Percentiles rank a stretch among this genome's conserved stretches.
Conservation (phyloP, 1,284 basidiomycete species). For the Albatrellus sp. region DNA sequence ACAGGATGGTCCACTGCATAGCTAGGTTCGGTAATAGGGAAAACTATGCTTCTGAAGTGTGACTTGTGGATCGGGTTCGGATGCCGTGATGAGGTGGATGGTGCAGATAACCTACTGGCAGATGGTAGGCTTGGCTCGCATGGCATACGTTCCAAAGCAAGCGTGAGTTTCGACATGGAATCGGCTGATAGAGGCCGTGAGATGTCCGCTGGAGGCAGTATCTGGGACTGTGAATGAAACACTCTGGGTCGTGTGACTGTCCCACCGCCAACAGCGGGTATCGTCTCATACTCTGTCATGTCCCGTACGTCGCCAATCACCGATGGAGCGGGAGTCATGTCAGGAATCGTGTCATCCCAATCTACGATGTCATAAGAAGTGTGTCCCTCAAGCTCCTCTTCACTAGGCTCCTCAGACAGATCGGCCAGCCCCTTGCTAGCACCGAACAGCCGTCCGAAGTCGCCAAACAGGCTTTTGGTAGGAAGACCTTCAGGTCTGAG, state of each 20-base stretch:
- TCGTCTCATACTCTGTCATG: constrained; percentile 24
- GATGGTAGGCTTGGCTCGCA: not conserved
- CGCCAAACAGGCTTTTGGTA: constrained; percentile 55
- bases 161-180: constrained; percentile 10
- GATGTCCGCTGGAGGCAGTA: constrained; percentile 14
- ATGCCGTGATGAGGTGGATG: constrained; percentile 6
- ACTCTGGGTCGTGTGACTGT: constrained; percentile 49
- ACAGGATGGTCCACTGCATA: constrained; percentile 3
- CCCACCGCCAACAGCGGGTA: constrained; percentile 57
- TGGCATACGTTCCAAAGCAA: constrained; percentile 6
- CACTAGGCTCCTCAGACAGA: constrained; percentile 56
- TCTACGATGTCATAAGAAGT: constrained; percentile 30
- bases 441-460: constrained; percentile 61
- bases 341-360: constrained; percentile 46
- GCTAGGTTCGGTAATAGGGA: constrained; percentile 15
- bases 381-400: constrained; percentile 20
- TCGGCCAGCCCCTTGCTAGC: constrained; percentile 60
- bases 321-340: constrained; percentile 21
- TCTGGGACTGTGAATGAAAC: constrained; percentile 42
- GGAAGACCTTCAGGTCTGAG: constrained; percentile 86
- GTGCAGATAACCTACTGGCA: not conserved
- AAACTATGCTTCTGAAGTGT: constrained; percentile 16
- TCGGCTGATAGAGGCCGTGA: constrained; percentile 6
- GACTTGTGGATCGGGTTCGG: constrained; percentile 18
- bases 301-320: constrained; percentile 14